phyloP scores from a whole-genome alignment of 1,139 yeast genomes.

The Geotrichum macrosporum region DNA sequence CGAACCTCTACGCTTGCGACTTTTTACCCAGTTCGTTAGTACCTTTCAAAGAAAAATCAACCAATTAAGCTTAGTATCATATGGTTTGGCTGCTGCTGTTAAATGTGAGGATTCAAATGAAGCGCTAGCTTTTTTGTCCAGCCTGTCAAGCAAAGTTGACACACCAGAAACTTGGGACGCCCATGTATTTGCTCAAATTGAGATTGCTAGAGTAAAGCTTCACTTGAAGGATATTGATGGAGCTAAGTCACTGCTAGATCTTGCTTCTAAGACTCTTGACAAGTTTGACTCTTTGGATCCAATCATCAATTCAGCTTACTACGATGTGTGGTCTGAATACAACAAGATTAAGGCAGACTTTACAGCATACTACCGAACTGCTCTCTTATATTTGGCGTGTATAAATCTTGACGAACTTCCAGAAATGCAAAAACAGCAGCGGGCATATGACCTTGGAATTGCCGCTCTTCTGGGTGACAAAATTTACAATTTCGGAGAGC shows the following conservation, averaged over 20 bases:
- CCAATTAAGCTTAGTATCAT: slow-evolving; percentile 71
- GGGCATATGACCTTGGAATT: slow-evolving; percentile 78
- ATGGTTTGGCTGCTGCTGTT: slow-evolving; percentile 57
- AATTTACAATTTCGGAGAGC: slow-evolving; percentile 93
- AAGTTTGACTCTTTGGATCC: slow-evolving; percentile 58
- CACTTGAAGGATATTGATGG: slow-evolving; percentile 54
- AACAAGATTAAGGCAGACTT: slow-evolving; percentile 73
- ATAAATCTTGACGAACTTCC: slow-evolving; percentile 51
- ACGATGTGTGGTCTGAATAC: slow-evolving; percentile 73
- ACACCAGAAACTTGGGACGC: slow-evolving; percentile 47
- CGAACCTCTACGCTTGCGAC: slow-evolving; percentile 53
- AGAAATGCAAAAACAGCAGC: slow-evolving; percentile 49
- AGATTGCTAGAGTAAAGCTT: slow-evolving; percentile 69
- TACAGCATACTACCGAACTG: slow-evolving; percentile 69
- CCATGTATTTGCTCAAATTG: slow-evolving; percentile 63
- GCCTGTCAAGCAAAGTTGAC: slow-evolving; percentile 49
- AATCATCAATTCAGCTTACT: slow-evolving; percentile 76
- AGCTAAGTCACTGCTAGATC: slow-evolving; percentile 67
- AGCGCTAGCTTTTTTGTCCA: slow-evolving; percentile 54
- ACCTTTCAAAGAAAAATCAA: slow-evolving; percentile 69
- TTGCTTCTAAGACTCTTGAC: slow-evolving; percentile 56
- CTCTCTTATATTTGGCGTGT: slow-evolving; percentile 60
- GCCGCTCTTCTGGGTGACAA: slow-evolving; percentile 89
- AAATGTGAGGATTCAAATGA: slow-evolving; percentile 47
- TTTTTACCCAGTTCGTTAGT: slow-evolving; percentile 67